Evolutionary conservation across 139 green algal species (phyloP).

Genomic region (Chlorella sp.): DNA sequence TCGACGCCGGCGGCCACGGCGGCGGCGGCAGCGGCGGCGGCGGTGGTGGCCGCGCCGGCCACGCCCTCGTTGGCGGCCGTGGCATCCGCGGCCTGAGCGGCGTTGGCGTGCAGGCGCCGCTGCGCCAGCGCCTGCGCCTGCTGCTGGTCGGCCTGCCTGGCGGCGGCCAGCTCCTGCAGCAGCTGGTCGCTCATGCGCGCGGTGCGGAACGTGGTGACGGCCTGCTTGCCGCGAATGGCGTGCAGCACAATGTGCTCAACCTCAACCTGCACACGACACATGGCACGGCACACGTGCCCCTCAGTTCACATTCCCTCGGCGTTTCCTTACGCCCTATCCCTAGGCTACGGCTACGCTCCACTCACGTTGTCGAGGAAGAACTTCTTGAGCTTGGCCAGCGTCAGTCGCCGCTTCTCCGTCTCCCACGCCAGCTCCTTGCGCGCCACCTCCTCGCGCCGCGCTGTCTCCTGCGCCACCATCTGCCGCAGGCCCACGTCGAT

Average conservation of each 20-base stretch:
- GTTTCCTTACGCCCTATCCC: too few relatives aligned
- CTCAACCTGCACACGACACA: constrained; percentile 3
- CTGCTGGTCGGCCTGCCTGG: neutral
- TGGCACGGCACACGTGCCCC: too few relatives aligned
- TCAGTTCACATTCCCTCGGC: too few relatives aligned
- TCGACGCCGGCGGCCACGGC: neutral
- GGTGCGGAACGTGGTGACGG: constrained; percentile 46
- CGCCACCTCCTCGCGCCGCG: constrained; percentile 26
- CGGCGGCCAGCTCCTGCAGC: constrained; percentile 25
- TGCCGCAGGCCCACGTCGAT: constrained; percentile 48
- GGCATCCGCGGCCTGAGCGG: neutral
- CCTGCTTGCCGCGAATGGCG: constrained; percentile 24
- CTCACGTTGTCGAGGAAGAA: constrained; percentile 8
- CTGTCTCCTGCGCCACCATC: constrained; percentile 21
- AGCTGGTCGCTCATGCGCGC: constrained; percentile 28
- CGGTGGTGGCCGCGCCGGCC: neutral
- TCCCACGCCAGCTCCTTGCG: constrained; percentile 59
- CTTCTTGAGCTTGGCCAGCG: constrained; percentile 49
- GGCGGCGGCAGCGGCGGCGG: neutral
- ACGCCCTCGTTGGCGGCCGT: neutral
- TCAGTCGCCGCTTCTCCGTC: constrained; percentile 48
- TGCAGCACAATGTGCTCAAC: constrained; percentile 55
- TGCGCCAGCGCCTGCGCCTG: neutral
- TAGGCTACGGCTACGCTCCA: too few relatives aligned
- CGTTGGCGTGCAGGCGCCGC: neutral